Conservation (phyloP, 257 asterid species). For the Scutellaria barbata region DNA sequence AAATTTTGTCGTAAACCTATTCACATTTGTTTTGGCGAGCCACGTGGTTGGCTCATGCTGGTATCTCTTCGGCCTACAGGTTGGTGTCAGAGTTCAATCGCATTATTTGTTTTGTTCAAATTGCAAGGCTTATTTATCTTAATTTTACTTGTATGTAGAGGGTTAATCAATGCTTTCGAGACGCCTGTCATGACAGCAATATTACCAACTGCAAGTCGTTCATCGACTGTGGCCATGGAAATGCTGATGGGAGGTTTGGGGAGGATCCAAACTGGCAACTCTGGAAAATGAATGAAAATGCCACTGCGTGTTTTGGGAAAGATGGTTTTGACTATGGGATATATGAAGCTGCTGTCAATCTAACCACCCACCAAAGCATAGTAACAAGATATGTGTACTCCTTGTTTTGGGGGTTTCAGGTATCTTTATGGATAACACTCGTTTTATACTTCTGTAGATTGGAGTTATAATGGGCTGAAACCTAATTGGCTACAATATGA, state of each 20-base stretch:
- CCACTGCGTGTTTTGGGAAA: constrained; percentile 63
- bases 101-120: not conserved
- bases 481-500: too few relatives aligned
- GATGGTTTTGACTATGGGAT: constrained; percentile 72
- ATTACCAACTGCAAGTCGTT: constrained; percentile 44
- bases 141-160: constrained; percentile 50
- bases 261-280: constrained; percentile 42
- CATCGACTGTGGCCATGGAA: constrained; percentile 75
- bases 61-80: constrained; percentile 93
- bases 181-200: constrained; percentile 56
- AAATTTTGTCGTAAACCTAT: constrained; percentile 74
- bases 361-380: constrained; percentile 52
- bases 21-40: constrained; percentile 67
- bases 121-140: constrained; percentile 2
- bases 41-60: constrained; percentile 91
- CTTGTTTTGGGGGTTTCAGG: constrained; percentile 98
- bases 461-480: too few relatives aligned
- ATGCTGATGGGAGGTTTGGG: constrained; percentile 26
- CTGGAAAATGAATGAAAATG: constrained; percentile 59
- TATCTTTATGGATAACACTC: constrained; percentile 35
- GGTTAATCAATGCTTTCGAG: constrained; percentile 81
- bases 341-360: constrained; percentile 62
- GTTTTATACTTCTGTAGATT: not conserved
- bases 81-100: not conserved
- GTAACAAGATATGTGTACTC: constrained; percentile 76